Percentiles rank a stretch among this genome's conserved stretches.
These are phyloP conservation scores for Piper longum DNA, from an alignment of 164 flowering plant species.

Conservation along the genomic window DNA sequence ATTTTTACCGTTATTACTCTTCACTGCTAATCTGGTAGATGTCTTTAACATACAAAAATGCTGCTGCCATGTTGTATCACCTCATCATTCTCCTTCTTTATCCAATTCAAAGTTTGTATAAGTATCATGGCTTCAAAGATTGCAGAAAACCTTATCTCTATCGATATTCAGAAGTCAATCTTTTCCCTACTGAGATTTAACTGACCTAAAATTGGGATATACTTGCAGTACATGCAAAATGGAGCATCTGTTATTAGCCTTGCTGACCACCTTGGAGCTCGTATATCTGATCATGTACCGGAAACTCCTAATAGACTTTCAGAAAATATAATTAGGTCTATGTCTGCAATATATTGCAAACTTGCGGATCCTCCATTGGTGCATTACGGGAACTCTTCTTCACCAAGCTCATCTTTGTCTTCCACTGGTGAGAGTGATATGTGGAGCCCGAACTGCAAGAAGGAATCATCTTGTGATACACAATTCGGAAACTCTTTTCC, in stretches of 20 bases:
- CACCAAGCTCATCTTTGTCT: conserved; percentile 67
- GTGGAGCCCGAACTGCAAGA: conserved; percentile 75
- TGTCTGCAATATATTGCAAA: conserved; percentile 59
- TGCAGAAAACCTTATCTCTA: too few relatives aligned
- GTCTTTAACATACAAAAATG: too few relatives aligned
- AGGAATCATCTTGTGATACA: conserved; percentile 62
- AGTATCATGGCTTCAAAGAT: too few relatives aligned
- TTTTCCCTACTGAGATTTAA: not conserved
- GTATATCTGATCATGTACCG: conserved; percentile 31
- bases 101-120: too few relatives aligned
- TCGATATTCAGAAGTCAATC: not conserved
- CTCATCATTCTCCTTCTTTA: too few relatives aligned
- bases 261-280: conserved; percentile 58
- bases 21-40: too few relatives aligned
- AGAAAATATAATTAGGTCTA: conserved; percentile 75
- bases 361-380: conserved; percentile 61
- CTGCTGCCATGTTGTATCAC: too few relatives aligned
- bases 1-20: not conserved
- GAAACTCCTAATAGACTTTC: conserved; percentile 69
- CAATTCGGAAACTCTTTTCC: conserved; percentile 67
- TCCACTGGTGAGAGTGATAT: conserved; percentile 46
- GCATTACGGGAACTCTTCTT: conserved; percentile 50
- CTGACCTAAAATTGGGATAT: not conserved
- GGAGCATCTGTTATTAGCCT: conserved; percentile 31
- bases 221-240: conserved; percentile 32